These are phyloP conservation scores for Yarrowia sp. DNA, from an alignment of 805 yeast genomes.

Conservation along the genomic window DNA sequence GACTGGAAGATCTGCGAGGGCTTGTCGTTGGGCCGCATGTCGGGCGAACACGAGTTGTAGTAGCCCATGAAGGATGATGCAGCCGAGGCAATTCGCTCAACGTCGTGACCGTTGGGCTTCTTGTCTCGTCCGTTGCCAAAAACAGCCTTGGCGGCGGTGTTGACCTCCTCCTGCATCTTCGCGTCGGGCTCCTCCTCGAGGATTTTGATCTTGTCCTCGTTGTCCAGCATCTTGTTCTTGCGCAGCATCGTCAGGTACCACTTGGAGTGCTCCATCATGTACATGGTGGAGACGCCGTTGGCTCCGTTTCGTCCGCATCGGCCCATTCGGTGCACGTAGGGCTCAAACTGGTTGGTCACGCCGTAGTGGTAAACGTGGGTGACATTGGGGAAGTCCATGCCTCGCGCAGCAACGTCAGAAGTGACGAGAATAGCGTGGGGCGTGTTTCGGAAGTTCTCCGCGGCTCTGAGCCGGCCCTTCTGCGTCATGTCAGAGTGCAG, in stretches of 20 bases:
- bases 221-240: conserved; percentile 8
- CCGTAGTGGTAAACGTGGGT: conserved; percentile 82
- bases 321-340: conserved; percentile 89
- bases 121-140: background rate
- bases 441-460: conserved; percentile 51
- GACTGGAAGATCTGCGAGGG: background rate
- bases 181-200: background rate
- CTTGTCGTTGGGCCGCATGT: conserved; percentile 13
- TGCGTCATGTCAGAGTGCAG: conserved; percentile 78
- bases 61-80: conserved; percentile 9
- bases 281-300: conserved; percentile 66
- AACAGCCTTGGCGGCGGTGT: background rate
- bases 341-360: conserved; percentile 68
- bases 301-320: conserved; percentile 94
- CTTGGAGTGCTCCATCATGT: conserved; percentile 55
- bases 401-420: conserved; percentile 94
- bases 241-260: conserved; percentile 46
- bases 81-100: background rate
- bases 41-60: conserved; percentile 19
- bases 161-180: background rate
- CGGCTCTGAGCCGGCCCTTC: conserved; percentile 59
- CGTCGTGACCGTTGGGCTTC: background rate
- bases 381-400: conserved; percentile 90
- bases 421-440: conserved; percentile 63
- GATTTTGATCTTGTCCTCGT: background rate